Conservation (phyloP, 805 yeast genomes). For the Sugiyamaella lignohabitans region DNA sequence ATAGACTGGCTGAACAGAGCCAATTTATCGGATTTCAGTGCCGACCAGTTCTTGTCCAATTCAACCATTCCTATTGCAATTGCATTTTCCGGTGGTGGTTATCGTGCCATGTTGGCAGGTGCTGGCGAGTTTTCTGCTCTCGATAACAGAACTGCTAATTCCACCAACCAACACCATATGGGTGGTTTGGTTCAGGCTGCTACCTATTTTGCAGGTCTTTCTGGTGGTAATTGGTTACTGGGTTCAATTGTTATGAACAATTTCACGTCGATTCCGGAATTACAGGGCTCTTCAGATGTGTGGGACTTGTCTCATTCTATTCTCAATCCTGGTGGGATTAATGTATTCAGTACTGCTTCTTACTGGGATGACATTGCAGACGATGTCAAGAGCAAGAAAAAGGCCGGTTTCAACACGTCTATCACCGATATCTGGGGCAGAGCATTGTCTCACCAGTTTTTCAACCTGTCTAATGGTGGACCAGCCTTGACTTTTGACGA, state of each 20-base stretch:
- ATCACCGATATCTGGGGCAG: slow-evolving; percentile 82
- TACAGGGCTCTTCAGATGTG: slow-evolving; percentile 42
- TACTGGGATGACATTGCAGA: slow-evolving; percentile 42
- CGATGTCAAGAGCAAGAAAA: slow-evolving; percentile 47
- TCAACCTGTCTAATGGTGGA: slow-evolving; percentile 55
- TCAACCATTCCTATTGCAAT: slow-evolving; percentile 32
- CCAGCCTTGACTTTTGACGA: slow-evolving; percentile 56
- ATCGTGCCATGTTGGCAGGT: slow-evolving; percentile 79
- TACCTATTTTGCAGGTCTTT: slow-evolving; percentile 67
- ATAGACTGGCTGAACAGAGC: slow-evolving; percentile 40
- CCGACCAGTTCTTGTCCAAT: slow-evolving; percentile 27
- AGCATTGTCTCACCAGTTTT: slow-evolving; percentile 64
- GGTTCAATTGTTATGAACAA: slow-evolving; percentile 63
- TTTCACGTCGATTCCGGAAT: slow-evolving; percentile 63
- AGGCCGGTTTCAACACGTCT: slow-evolving; percentile 63
- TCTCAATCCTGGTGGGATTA: slow-evolving; percentile 55
- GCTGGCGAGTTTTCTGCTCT: slow-evolving; percentile 79
- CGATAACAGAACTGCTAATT: slow-evolving; percentile 60
- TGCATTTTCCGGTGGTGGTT: slow-evolving; percentile 84
- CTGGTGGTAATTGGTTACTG: slow-evolving; percentile 82
- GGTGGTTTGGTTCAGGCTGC: slow-evolving; percentile 71
- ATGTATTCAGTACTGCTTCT: slow-evolving; percentile 45
- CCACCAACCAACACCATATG: slow-evolving; percentile 43
- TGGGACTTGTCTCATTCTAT: slow-evolving; percentile 68
- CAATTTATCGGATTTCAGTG: slow-evolving; percentile 44